Base-by-base conservation (phyloP, 1,284 basidiomycete species). In the Cryptococcus sp. region DNA sequence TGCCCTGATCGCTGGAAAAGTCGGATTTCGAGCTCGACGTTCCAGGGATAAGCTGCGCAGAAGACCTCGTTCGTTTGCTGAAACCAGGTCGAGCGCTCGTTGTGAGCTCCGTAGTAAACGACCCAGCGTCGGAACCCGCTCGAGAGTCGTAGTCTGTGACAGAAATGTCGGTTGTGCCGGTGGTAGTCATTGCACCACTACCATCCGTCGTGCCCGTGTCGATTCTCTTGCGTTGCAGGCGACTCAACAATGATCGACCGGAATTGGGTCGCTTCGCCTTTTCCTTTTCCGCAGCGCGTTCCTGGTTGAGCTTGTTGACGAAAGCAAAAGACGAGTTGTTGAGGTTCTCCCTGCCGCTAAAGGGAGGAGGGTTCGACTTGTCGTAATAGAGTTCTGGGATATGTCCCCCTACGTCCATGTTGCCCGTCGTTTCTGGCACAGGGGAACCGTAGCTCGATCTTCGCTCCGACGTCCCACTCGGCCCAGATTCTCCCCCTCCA, bases 301-400 rank as follows among this genome's bases (percentile, higher is more conserved):
- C 19, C 38, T 40, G 18, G 42, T 48, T 2, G 46, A 55, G 40
- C 42, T 54, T 45, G 36, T 60, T 57, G 9, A 53, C 51, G 40
- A 58, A 65, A 7, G 63, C 64, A 43, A 68, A 69, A 2, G 59
- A 51, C 0, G 57, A 56, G 41, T 68, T 70, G 58, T 70, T 70
- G 16, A 57, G 55, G 41, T 70, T 70, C 39, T 61, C 46, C 3
- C 57, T 46, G 11, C 66, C 68, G 31, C 57, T 62, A 48, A 66
- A 64, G 2, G 60, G 62, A 12, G 62, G 65, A 5, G 56, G 63
- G 48, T 58, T 59, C 16, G 9, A 22, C 12, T 26, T 43, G 43
- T 68, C 64, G 45, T 64, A 68, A 2, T 37, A 34, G 6, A 56
- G 32, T 36, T 64, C 56, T 1, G 62, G 60, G 6, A 63, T n/a